A percentile compares a stretch with the other conserved stretches of the same genome.
These are phyloP conservation scores for Casuarina equisetifolia DNA, from an alignment of 306 rosid species.

Conservation along the genomic window DNA sequence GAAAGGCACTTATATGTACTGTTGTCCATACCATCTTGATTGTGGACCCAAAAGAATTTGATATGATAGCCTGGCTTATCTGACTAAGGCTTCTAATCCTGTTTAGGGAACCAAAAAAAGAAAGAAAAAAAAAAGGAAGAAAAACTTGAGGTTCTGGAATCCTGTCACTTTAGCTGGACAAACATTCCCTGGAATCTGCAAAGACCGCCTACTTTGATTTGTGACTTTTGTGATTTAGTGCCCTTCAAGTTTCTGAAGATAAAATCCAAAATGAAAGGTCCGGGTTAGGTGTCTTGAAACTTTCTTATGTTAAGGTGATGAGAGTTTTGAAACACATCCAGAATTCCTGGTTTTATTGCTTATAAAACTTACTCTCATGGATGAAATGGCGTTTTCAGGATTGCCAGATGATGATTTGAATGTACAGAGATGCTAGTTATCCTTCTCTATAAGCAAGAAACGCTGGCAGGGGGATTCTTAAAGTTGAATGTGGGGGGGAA, in stretches of 20 bases:
- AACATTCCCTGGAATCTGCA: background rate
- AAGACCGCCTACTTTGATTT: background rate
- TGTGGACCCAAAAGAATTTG: background rate
- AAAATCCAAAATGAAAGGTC: background rate
- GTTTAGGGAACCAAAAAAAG: too few relatives aligned
- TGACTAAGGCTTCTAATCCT: background rate
- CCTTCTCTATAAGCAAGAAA: background rate
- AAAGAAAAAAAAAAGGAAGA: too few relatives aligned
- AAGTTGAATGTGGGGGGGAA: slow-evolving; percentile 39
- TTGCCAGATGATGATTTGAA: background rate
- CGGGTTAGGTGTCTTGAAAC: too few relatives aligned
- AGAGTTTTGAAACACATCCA: background rate
- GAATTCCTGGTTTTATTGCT: background rate
- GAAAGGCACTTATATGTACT: background rate
- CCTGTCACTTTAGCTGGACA: background rate
- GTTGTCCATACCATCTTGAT: background rate
- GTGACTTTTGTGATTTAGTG: background rate
- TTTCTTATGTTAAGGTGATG: too few relatives aligned
- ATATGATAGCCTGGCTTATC: background rate
- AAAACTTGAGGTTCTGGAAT: background rate
- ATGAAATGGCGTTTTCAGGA: background rate
- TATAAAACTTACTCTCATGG: too few relatives aligned
- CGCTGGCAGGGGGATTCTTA: slow-evolving; percentile 16
- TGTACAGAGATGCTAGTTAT: background rate
- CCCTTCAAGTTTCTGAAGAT: too few relatives aligned